These are phyloP conservation scores for Poterioochromonas sp. DNA, from an alignment of 352 stramenopile genomes.

Conservation along the genomic window DNA sequence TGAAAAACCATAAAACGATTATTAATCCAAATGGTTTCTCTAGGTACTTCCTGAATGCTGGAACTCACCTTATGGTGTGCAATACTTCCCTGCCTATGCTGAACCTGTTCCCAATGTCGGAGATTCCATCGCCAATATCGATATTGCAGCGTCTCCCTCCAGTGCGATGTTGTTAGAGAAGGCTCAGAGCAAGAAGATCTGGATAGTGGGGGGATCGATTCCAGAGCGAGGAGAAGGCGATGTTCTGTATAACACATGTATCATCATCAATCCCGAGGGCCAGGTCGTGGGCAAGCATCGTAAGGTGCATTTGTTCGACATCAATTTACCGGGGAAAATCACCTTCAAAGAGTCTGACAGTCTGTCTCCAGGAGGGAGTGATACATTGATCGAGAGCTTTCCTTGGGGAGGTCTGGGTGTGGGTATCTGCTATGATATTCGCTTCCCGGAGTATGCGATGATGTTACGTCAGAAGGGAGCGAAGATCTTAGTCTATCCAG, in stretches of 20 bases:
- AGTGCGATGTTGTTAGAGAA: constrained; percentile 43
- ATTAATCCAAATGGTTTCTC: too few species aligned
- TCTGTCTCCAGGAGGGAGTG: constrained; percentile 74
- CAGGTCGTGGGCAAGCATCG: constrained; percentile 93
- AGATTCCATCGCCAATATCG: constrained; percentile 35
- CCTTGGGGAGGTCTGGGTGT: constrained; percentile 77
- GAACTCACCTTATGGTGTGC: constrained; percentile 86
- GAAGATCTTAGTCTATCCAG: constrained; percentile 70
- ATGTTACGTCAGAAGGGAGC: constrained; percentile 74
- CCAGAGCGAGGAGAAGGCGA: constrained; percentile 46
- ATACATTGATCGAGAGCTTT: constrained; percentile 53
- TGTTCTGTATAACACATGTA: constrained; percentile 97
- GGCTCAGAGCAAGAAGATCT: constrained; percentile 63
- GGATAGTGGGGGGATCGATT: constrained; percentile 90
- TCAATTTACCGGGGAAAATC: constrained; percentile 96
- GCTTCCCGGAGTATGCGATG: constrained; percentile 96
- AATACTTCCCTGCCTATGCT: constrained; percentile 92
- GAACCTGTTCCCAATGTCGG: constrained; percentile 76
- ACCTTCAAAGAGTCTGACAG: constrained; percentile 99
- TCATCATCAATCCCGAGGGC: constrained; percentile 85
- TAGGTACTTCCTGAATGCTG: constrained; percentile 87
- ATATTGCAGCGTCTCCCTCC: constrained; percentile 45
- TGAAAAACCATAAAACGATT: too few species aligned
- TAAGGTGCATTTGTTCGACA: constrained; percentile 99
- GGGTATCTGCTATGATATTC: constrained; percentile 99